Evolutionary conservation across 2,329 filamentous ascomycete genomes (phyloP).

Genomic region (Hypoxylon sp.): DNA sequence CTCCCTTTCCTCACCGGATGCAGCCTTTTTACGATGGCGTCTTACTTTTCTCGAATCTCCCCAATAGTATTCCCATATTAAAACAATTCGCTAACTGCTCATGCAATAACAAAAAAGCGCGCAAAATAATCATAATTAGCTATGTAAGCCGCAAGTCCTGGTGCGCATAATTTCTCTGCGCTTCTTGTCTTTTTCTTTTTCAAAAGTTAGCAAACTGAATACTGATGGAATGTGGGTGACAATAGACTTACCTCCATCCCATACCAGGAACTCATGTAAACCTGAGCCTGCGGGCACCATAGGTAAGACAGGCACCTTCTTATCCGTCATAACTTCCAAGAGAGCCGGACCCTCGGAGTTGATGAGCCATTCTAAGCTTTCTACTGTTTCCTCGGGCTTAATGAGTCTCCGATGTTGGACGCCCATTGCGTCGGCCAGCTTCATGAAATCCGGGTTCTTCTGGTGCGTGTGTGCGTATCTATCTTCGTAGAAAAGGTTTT

Average conservation of each 20-base stretch:
- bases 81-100: slow-evolving; percentile 35
- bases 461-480: slow-evolving; percentile 94
- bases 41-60: slow-evolving; percentile 16
- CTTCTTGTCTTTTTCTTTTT: slow-evolving; percentile 75
- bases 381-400: slow-evolving; percentile 82
- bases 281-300: slow-evolving; percentile 94
- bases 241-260: slow-evolving; percentile 77
- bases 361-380: slow-evolving; percentile 89
- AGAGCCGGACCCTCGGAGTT: slow-evolving; percentile 91
- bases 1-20: slow-evolving; percentile 25
- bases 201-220: slow-evolving; percentile 55
- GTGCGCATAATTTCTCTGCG: slow-evolving; percentile 77
- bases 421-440: slow-evolving; percentile 91
- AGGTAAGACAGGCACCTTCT: slow-evolving; percentile 93
- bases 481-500: slow-evolving; percentile 97
- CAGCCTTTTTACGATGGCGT: slow-evolving; percentile 25
- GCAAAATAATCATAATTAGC: slow-evolving; percentile 45
- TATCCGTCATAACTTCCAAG: slow-evolving; percentile 91
- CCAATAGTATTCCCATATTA: slow-evolving; percentile 36
- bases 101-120: slow-evolving; percentile 33
- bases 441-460: slow-evolving; percentile 95
- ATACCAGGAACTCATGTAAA: slow-evolving; percentile 93
- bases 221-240: slow-evolving; percentile 28
- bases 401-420: slow-evolving; percentile 80
- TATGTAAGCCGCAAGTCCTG: slow-evolving; percentile 69